Percentiles rank a stretch among this genome's conserved stretches.
Evolutionary conservation across 352 stramenopile genomes (phyloP).

Genomic region (Phytopythium kandeliae): DNA sequence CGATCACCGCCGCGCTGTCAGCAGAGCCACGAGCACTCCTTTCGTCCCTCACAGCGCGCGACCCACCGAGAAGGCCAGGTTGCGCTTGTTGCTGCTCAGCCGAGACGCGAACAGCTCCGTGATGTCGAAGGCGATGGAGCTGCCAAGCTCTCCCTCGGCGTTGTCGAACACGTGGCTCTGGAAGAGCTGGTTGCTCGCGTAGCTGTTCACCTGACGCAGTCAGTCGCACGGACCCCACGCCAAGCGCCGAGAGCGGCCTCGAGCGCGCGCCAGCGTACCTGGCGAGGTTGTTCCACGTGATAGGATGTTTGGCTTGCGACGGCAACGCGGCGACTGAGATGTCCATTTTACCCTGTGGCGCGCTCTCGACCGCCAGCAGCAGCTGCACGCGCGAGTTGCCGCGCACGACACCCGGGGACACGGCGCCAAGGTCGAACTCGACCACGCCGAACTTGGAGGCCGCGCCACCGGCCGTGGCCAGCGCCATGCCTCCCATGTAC

Average conservation of each 20-base stretch:
- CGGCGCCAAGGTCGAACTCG: conserved; percentile 58
- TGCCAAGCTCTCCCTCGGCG: conserved; percentile 42
- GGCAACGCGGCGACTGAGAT: conserved; percentile 46
- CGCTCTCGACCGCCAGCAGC: conserved; percentile 59
- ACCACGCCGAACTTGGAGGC: conserved; percentile 56
- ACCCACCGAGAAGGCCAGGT: conserved; percentile 49
- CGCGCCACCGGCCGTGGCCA: conserved; percentile 36
- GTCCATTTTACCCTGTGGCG: conserved; percentile 36
- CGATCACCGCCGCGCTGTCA: too few species aligned
- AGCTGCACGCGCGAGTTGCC: conserved; percentile 66
- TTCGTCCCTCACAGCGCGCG: too few species aligned
- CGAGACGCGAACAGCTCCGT: conserved; percentile 63
- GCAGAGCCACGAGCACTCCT: too few species aligned
- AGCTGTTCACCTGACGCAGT: conserved; percentile 4
- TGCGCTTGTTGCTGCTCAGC: conserved; percentile 33
- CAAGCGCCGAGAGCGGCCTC: too few species aligned
- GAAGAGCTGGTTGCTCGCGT: conserved; percentile 15
- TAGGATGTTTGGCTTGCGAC: conserved; percentile 38
- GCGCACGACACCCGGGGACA: conserved; percentile 60
- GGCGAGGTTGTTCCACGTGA: conserved; percentile 57
- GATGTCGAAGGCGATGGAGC: conserved; percentile 72
- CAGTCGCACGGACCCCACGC: too few species aligned
- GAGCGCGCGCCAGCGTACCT: too few species aligned
- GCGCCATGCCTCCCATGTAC: conserved; percentile 48
- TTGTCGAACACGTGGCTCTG: conserved; percentile 42